These are phyloP conservation scores for Galerina sulciceps DNA, from an alignment of 768 basidiomycete genomes.

Conservation along the genomic window DNA sequence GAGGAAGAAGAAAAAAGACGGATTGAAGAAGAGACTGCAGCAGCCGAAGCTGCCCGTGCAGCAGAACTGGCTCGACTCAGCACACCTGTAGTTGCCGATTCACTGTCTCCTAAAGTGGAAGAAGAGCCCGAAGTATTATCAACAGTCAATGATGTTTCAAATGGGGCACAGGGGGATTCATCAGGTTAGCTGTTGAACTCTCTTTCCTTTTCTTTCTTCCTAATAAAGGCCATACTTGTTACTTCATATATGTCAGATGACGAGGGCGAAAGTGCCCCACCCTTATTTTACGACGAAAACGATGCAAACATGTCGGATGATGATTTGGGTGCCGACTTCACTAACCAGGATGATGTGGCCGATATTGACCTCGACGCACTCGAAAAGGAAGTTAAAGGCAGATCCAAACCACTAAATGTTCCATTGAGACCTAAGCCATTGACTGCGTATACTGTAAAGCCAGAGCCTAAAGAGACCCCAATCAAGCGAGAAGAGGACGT, in stretches of 20 bases:
- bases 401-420: not conserved
- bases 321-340: not conserved
- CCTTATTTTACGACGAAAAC: not conserved
- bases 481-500: not conserved
- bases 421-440: not conserved
- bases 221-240: not conserved
- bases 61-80: not conserved
- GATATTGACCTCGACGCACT: slow-evolving; percentile 1
- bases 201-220: not conserved
- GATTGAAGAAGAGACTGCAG: not conserved
- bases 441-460: not conserved
- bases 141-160: not conserved
- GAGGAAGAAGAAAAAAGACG: not conserved
- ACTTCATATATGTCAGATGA: not conserved
- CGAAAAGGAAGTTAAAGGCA: not conserved
- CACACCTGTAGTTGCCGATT: not conserved
- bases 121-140: not conserved
- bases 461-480: not conserved
- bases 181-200: not conserved
- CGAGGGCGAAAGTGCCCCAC: not conserved
- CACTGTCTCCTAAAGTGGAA: not conserved
- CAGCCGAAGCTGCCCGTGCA: not conserved
- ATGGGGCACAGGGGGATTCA: not conserved
- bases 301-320: not conserved
- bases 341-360: not conserved